These are phyloP conservation scores for Mycena indigotica DNA, from an alignment of 768 basidiomycete species.

Conservation along the genomic window DNA sequence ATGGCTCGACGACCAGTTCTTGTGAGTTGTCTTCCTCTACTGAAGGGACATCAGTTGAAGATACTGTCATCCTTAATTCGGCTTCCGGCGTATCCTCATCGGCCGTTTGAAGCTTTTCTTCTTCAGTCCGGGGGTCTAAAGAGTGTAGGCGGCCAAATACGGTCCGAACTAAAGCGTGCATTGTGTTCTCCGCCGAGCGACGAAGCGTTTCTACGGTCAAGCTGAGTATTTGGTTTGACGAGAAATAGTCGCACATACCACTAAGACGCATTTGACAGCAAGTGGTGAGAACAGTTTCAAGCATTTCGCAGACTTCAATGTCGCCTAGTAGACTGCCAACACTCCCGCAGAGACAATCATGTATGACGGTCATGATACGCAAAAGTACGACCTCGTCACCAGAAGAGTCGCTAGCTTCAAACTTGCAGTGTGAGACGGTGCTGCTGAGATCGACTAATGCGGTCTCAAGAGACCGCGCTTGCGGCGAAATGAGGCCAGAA, in stretches of 20 bases:
- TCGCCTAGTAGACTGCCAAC: constrained; percentile 81
- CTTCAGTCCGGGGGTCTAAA: constrained; percentile 68
- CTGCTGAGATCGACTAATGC: constrained; percentile 84
- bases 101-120: constrained; percentile 57
- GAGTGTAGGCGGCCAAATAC: constrained; percentile 75
- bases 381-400: constrained; percentile 95
- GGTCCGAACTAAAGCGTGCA: constrained; percentile 83
- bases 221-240: background rate
- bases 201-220: constrained; percentile 81
- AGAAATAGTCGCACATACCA: constrained; percentile 54
- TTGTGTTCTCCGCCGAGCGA: constrained; percentile 84
- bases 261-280: constrained; percentile 97
- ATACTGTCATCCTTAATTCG: constrained; percentile 65
- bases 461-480: constrained; percentile 56
- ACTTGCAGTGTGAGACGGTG: constrained; percentile 94
- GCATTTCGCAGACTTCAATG: constrained; percentile 95
- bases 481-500: constrained; percentile 67
- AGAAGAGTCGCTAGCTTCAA: constrained; percentile 96
- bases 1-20: constrained; percentile 20
- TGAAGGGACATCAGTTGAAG: constrained; percentile 32
- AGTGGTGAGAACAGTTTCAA: constrained; percentile 95
- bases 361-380: constrained; percentile 87
- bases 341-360: constrained; percentile 73
- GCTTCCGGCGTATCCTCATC: constrained; percentile 54
- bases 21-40: constrained; percentile 26